phyloP scores from a whole-genome alignment of 2,329 filamentous ascomycete genomes.

The Exophiala sideris region DNA sequence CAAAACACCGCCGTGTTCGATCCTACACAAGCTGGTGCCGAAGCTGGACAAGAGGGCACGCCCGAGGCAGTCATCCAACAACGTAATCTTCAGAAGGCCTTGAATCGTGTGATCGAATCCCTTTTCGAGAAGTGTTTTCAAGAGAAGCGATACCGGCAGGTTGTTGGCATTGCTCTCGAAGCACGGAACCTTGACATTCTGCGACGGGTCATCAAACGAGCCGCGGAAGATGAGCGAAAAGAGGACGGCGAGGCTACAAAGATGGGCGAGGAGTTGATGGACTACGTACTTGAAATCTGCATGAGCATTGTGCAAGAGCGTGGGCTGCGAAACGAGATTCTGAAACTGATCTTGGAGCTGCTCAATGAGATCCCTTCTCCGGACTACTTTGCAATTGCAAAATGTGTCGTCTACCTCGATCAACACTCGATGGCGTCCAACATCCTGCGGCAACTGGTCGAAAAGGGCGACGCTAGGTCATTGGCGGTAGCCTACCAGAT shows the following conservation, averaged over 20 bases:
- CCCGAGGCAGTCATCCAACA: constrained; percentile 64
- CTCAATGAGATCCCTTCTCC: constrained; percentile 87
- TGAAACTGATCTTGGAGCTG: constrained; percentile 90
- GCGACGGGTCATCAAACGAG: constrained; percentile 79
- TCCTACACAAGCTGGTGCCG: constrained; percentile 53
- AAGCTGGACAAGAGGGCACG: constrained; percentile 54
- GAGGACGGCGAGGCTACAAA: constrained; percentile 54
- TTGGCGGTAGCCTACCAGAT: constrained; percentile 92
- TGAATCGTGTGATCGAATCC: constrained; percentile 80
- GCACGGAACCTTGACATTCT: constrained; percentile 88
- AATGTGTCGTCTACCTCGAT: constrained; percentile 93
- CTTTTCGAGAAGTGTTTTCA: constrained; percentile 87
- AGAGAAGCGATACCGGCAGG: constrained; percentile 85
- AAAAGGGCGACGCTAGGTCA: constrained; percentile 72
- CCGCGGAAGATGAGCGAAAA: constrained; percentile 79
- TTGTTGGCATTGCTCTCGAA: constrained; percentile 94
- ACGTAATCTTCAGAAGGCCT: constrained; percentile 69
- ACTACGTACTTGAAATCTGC: constrained; percentile 92
- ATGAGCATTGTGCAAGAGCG: constrained; percentile 98
- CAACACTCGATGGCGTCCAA: constrained; percentile 85
- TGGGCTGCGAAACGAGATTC: constrained; percentile 75
- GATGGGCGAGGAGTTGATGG: constrained; percentile 87
- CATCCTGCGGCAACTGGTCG: constrained; percentile 77
- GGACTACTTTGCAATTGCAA: constrained; percentile 97
- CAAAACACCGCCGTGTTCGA: constrained; percentile 63